Base-by-base conservation (phyloP, 2,329 filamentous ascomycete species). In the Penicillium concentricum region DNA sequence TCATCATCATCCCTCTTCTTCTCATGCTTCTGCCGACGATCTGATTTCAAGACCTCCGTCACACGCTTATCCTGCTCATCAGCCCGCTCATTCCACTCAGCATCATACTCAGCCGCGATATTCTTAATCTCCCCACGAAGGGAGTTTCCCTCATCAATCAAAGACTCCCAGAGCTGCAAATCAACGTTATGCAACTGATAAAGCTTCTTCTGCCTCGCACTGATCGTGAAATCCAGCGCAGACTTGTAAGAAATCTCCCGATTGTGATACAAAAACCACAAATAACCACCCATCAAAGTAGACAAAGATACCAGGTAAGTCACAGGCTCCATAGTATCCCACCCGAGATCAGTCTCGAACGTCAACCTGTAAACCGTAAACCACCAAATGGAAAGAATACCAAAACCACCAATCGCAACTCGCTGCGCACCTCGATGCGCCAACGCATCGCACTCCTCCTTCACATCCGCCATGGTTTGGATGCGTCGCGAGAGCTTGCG, bases 261-360 rank as follows among this genome's bases (percentile, higher is more conserved):
- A 76, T 92, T 95, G 78, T 96, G 90, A 75, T 92, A 96, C 13
- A 96, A 78, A 72, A 97, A 96, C 91, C 91, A 97, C 52, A 96
- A 80, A 69, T 97, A 97, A 63, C 91, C 92, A 8, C 88, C 88
- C 78, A 96, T 95, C 68, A 96, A 85, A 13, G 89, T 92, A 0
- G 87, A 85, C 61, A 97, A 80, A n/a, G 91, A 90, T 2, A 90
- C 91, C 16, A 96, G 84, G 69, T 96, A 96, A 34, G 91, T 96
- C 2, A 96, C 85, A 0, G 91, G 92, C 74, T 96, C 92, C 80
- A 96, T 92, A 7, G 91, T 84, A 67, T 96, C 91, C 92, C 92
- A 96, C 5, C 92, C 92, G 59, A 89, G 81, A 41, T 91, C 85
- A 0, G 91, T 96, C 62, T 81, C 76, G 64, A 87, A 87, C 1